A percentile compares a stretch with the other conserved stretches of the same genome.
phyloP scores from a whole-genome alignment of 495 filamentous ascomycete genomes.

The Talaromyces trachyspermus region DNA sequence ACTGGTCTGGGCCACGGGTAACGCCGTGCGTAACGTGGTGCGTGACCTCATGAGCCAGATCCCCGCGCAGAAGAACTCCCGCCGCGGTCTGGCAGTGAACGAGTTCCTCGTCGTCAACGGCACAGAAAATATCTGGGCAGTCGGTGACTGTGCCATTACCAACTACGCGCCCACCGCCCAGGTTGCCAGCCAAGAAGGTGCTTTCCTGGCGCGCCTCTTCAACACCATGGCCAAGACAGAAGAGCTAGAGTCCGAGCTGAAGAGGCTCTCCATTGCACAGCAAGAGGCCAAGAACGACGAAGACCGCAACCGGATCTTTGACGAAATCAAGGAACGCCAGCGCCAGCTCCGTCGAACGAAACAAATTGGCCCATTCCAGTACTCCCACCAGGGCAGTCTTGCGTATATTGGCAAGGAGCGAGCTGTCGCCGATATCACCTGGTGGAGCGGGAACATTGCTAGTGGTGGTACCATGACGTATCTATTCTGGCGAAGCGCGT shows the following conservation, averaged over 20 bases:
- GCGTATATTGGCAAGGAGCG: slow-evolving; percentile 98
- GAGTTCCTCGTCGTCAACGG: slow-evolving; percentile 98
- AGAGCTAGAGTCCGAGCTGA: slow-evolving; percentile 63
- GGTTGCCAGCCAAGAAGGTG: slow-evolving; percentile 92
- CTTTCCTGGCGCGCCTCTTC: slow-evolving; percentile 90
- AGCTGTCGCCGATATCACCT: slow-evolving; percentile 95
- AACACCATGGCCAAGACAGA: slow-evolving; percentile 96
- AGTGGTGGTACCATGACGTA: slow-evolving; percentile 74
- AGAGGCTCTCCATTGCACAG: slow-evolving; percentile 54
- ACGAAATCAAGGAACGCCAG: slow-evolving; percentile 75
- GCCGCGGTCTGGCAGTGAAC: slow-evolving; percentile 90
- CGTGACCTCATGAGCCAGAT: slow-evolving; percentile 87
- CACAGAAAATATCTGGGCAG: slow-evolving; percentile 90
- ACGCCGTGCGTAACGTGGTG: slow-evolving; percentile 81
- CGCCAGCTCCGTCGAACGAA: slow-evolving; percentile 81
- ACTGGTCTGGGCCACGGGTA: slow-evolving; percentile 97
- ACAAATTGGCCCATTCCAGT: slow-evolving; percentile 93
- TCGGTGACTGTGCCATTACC: slow-evolving; percentile 83
- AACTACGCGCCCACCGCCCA: slow-evolving; percentile 98
- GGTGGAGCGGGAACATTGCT: slow-evolving; percentile 93
- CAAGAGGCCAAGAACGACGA: slow-evolving; percentile 53
- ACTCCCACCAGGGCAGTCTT: slow-evolving; percentile 91
- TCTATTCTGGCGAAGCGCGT: slow-evolving; percentile 95
- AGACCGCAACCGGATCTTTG: slow-evolving; percentile 46
- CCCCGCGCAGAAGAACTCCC: slow-evolving; percentile 89